Base-by-base conservation (phyloP, 2,329 filamentous ascomycete species). In the Mariannaea sp. region DNA sequence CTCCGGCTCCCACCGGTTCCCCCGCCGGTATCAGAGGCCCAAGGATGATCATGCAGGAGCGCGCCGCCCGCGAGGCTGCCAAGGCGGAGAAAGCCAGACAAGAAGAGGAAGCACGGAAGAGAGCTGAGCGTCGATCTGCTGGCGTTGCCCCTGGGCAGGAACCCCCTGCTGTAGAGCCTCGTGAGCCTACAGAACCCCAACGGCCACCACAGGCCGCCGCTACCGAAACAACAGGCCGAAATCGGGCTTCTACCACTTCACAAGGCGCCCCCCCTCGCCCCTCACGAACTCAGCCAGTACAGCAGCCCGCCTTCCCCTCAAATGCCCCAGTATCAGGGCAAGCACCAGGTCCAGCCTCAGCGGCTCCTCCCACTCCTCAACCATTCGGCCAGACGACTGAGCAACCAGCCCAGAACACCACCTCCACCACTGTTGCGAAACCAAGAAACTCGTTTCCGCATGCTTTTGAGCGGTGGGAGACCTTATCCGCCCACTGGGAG, bases 391-490 rank as follows among this genome's bases (percentile, higher is more conserved):
- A 63, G 43, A 33, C 61, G 10, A 35, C 54, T 12, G 64, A 67
- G 26, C 38, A 53, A 20, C 42, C 58, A 3, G 46, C 46, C 30
- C 60, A 66, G 40, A 53, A 54, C 14, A 45, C 53, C n/a, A 39
- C 59, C 40, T 53, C 55, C 14, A 39, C 59, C 8, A 56, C 59
- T 20, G 51, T 57, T 35, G 57, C 69, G 3, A 74, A 80, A 45
- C 71, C 81, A 46, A 78, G 85, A 52, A 90, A 88, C 40, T 86
- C 87, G 0, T 97, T 99, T 61, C 94, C 94, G 1, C 94, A 97
- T 73, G 94, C 94, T 0, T 99, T 99, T 67, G 93, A 99, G 72
- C 84, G 94, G 55, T 99, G 94, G 94, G 94, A 99, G 70, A 93
- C 90, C 0, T 76, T 99, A 3, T 99, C 94, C 0, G 95, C 94